A percentile compares a stretch with the other conserved stretches of the same genome.
Conservation (phyloP, 148 eudicot species). For the Camellia japonica region DNA sequence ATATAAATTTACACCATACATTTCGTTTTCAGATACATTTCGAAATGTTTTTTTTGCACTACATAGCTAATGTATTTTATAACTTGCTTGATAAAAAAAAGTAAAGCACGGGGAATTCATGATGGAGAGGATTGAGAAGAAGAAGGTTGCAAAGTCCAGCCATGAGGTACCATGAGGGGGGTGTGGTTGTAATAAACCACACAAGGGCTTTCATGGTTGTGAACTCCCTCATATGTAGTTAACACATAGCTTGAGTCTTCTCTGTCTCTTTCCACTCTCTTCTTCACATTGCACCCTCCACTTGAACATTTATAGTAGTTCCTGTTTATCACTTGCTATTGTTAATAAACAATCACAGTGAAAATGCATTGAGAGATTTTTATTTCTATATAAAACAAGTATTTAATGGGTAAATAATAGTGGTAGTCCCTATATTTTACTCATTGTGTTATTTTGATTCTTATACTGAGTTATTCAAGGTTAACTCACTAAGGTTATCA, state of each 20-base stretch:
- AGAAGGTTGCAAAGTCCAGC: neutral
- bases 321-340: neutral
- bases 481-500: no score
- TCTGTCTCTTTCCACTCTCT: conserved; percentile 19
- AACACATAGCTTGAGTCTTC: conserved; percentile 17
- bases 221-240: conserved; percentile 17
- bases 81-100: neutral
- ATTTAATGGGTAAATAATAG: no score
- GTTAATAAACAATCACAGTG: neutral
- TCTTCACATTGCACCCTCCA: conserved; percentile 16
- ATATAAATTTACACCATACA: no score
- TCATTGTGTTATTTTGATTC: no score
- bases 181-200: conserved; percentile 7
- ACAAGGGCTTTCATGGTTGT: conserved; percentile 19
- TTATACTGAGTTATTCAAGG: no score
- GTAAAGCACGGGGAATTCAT: neutral
- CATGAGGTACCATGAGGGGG: conserved; percentile 7
- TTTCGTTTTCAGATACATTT: no score
- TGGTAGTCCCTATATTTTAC: no score
- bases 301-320: conserved; percentile 14
- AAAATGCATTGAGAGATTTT: no score
- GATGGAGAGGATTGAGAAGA: conserved; percentile 8
- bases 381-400: no score
- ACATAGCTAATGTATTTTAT: neutral
- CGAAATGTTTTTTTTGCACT: no score